Percentiles rank a stretch among this genome's conserved stretches.
Conservation (phyloP, 2,329 filamentous ascomycete species). For the Mycosphaerella sp. region DNA sequence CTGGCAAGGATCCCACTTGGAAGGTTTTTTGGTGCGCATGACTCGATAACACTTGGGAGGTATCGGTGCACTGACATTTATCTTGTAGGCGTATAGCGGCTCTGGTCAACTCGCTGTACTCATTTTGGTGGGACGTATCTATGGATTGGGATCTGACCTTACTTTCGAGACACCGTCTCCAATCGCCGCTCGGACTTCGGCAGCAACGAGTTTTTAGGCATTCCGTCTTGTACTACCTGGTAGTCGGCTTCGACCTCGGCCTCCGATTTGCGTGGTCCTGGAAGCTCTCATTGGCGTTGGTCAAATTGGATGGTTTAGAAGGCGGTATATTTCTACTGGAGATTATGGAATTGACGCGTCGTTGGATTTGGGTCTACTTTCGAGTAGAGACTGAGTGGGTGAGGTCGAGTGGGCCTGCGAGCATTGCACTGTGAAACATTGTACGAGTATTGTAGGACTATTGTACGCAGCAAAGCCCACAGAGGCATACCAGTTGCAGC, state of each 20-base stretch:
- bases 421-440: slow-evolving; percentile 1
- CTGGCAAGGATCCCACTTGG: slow-evolving; percentile 16
- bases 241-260: slow-evolving; percentile 69
- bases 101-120: slow-evolving; percentile 78
- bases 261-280: slow-evolving; percentile 87
- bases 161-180: slow-evolving; percentile 57
- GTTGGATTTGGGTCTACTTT: slow-evolving; percentile 98
- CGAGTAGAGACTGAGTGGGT: slow-evolving; percentile 86
- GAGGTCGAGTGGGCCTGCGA: slow-evolving; percentile 9
- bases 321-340: slow-evolving; percentile 83
- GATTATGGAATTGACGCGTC: slow-evolving; percentile 74
- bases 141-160: slow-evolving; percentile 95
- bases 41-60: not conserved
- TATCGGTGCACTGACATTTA: not conserved
- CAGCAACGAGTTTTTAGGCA: slow-evolving; percentile 65
- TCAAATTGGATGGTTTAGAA: slow-evolving; percentile 80
- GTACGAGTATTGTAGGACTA: not conserved
- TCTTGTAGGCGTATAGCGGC: slow-evolving; percentile 24
- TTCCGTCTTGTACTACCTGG: slow-evolving; percentile 71
- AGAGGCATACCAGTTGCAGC: not conserved
- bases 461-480: not conserved
- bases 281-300: slow-evolving; percentile 74
- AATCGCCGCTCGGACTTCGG: slow-evolving; percentile 70
- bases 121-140: slow-evolving; percentile 97
- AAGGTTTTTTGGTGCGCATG: slow-evolving; percentile 19